Conservation (phyloP, 1,284 basidiomycete genomes). For the Ceratobasidium theobromae region DNA sequence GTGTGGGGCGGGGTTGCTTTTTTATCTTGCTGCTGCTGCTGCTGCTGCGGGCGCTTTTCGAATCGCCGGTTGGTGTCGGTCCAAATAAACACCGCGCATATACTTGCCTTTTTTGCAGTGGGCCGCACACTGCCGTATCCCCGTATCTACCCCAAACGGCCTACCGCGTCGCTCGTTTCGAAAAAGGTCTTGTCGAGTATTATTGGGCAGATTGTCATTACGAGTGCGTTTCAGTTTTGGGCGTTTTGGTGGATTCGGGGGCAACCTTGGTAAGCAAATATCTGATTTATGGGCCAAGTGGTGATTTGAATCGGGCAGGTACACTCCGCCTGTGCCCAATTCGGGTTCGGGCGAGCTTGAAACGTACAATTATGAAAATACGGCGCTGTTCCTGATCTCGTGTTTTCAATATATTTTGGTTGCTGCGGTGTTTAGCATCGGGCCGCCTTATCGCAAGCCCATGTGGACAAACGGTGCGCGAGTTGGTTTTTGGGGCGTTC, state of each 20-base stretch:
- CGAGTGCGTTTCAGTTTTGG: slow-evolving; percentile 81
- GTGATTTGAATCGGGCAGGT: slow-evolving; percentile 54
- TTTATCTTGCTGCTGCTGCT: too few species aligned
- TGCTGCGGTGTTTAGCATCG: slow-evolving; percentile 96
- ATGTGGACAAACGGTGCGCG: slow-evolving; percentile 91
- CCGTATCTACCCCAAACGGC: slow-evolving; percentile 84
- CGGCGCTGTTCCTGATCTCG: slow-evolving; percentile 88
- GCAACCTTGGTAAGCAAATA: slow-evolving; percentile 81
- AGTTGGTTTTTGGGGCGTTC: background rate
- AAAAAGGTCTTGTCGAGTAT: slow-evolving; percentile 95
- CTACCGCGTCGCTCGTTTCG: slow-evolving; percentile 94
- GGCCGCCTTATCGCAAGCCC: slow-evolving; percentile 91
- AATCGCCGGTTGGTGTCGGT: too few species aligned
- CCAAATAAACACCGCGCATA: too few species aligned
- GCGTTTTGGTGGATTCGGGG: slow-evolving; percentile 85
- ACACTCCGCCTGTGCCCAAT: slow-evolving; percentile 63
- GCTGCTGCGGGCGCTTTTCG: background rate
- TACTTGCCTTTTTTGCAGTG: too few species aligned
- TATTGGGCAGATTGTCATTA: slow-evolving; percentile 90
- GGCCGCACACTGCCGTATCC: slow-evolving; percentile 90
- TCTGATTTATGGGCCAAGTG: too few species aligned
- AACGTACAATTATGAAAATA: slow-evolving; percentile 93
- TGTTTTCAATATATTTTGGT: slow-evolving; percentile 99
- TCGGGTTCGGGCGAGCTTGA: slow-evolving; percentile 74
- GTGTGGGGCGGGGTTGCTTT: too few species aligned